Evolutionary conservation across 352 stramenopile genomes (phyloP).

Genomic region (Pythium brachiatum): DNA sequence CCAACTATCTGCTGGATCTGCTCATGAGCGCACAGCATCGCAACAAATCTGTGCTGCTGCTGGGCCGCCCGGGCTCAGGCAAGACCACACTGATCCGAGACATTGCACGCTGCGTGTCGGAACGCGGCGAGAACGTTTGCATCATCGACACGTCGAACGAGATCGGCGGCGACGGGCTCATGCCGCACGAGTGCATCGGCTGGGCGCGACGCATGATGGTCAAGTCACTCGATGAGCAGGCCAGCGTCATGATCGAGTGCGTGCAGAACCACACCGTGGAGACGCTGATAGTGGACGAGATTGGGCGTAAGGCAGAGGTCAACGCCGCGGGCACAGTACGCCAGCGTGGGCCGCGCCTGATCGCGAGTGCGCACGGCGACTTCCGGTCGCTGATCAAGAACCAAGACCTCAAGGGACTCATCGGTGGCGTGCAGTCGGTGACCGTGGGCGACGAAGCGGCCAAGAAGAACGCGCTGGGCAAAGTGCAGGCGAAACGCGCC

Average conservation of each 20-base stretch:
- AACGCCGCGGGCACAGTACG: constrained; percentile 60
- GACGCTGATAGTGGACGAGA: constrained; percentile 89
- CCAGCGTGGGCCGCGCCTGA: constrained; percentile 74
- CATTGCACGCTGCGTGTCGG: constrained; percentile 58
- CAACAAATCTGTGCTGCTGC: constrained; percentile 57
- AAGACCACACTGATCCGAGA: constrained; percentile 89
- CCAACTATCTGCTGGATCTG: constrained; percentile 65
- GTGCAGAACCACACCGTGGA: constrained; percentile 90
- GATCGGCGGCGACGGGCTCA: constrained; percentile 83
- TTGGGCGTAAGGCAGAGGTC: constrained; percentile 78
- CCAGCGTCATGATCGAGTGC: constrained; percentile 84
- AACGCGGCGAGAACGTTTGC: constrained; percentile 64
- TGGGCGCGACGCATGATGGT: constrained; percentile 83
- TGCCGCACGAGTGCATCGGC: constrained; percentile 75
- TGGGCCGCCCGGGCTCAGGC: constrained; percentile 62
- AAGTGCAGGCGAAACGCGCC: constrained; percentile 42
- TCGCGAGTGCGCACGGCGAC: constrained; percentile 85
- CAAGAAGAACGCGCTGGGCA: constrained; percentile 35
- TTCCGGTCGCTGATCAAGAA: constrained; percentile 86
- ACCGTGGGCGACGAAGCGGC: constrained; percentile 54
- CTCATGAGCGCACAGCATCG: constrained; percentile 43
- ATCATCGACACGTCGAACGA: constrained; percentile 92
- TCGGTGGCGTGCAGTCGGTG: constrained; percentile 74
- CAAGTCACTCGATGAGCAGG: constrained; percentile 56
- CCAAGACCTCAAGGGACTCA: constrained; percentile 63